phyloP scores from a whole-genome alignment of 768 basidiomycete species.

The Tulasnella sp. region DNA sequence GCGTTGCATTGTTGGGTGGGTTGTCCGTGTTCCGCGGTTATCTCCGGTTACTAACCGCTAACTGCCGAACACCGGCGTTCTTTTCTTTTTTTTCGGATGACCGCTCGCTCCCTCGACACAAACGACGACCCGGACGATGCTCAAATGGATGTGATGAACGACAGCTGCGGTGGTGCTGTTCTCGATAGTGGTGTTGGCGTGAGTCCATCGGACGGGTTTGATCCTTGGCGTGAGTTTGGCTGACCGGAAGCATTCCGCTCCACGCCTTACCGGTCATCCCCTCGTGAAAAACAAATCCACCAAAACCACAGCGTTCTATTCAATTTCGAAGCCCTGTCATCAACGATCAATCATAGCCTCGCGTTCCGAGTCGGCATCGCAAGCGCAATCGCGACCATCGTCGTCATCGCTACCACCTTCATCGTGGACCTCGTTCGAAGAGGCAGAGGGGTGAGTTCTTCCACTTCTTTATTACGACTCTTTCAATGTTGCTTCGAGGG shows the following conservation, averaged over 20 bases:
- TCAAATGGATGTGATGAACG: not conserved
- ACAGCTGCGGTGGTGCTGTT: not conserved
- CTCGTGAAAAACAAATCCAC: not conserved
- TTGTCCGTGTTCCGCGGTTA: not conserved
- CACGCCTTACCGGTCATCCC: not conserved
- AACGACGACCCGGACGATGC: not conserved
- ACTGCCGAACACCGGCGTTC: not conserved
- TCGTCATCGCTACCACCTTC: not conserved
- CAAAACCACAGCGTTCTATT: not conserved
- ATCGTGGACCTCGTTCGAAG: not conserved
- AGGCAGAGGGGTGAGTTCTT: not conserved
- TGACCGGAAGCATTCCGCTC: not conserved
- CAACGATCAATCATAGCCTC: not conserved
- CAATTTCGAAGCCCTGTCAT: not conserved
- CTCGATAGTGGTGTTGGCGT: not conserved
- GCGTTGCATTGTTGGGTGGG: not conserved
- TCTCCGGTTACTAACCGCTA: not conserved
- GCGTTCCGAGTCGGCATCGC: not conserved
- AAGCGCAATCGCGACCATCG: not conserved
- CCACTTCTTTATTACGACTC: not conserved
- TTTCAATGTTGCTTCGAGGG: not conserved
- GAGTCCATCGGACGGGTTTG: not conserved
- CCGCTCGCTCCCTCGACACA: not conserved
- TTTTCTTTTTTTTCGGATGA: not conserved
- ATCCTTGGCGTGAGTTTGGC: not conserved